These are phyloP conservation scores for Scytalidium lignicola DNA, from an alignment of 2,329 filamentous ascomycete genomes.

Conservation along the genomic window DNA sequence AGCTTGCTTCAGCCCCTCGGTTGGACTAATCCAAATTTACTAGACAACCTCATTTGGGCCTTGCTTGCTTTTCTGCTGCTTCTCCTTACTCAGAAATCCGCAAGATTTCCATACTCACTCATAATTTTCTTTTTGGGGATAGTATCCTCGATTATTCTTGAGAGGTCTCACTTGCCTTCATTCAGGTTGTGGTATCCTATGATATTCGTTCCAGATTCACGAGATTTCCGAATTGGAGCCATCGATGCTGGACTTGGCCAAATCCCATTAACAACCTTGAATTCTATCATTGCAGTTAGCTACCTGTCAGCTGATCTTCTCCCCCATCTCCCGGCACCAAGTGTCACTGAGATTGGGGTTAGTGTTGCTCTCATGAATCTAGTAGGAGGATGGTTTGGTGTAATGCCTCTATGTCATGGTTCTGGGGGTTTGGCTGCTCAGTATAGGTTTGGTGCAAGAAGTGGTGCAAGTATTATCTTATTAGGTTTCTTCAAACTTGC, in stretches of 20 bases:
- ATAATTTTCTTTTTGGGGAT: slow-evolving; percentile 65
- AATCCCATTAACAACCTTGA: slow-evolving; percentile 84
- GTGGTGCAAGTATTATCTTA: slow-evolving; percentile 75
- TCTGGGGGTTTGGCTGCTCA: slow-evolving; percentile 88
- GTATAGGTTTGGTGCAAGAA: slow-evolving; percentile 85
- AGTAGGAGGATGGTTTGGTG: slow-evolving; percentile 81
- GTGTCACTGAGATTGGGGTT: slow-evolving; percentile 70
- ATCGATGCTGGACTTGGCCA: slow-evolving; percentile 64
- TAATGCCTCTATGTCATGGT: slow-evolving; percentile 94
- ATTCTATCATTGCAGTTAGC: slow-evolving; percentile 84
- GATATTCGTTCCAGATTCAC: slow-evolving; percentile 37
- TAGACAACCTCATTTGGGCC: slow-evolving; percentile 77
- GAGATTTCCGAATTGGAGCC: slow-evolving; percentile 46
- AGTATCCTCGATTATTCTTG: slow-evolving; percentile 50
- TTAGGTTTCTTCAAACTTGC: slow-evolving; percentile 72
- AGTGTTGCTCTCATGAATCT: slow-evolving; percentile 84
- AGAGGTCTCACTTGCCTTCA: slow-evolving; percentile 38
- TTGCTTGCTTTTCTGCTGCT: slow-evolving; percentile 68
- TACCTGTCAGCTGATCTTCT: slow-evolving; percentile 75
- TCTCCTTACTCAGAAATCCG: slow-evolving; percentile 58
- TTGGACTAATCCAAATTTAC: slow-evolving; percentile 61
- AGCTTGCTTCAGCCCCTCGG: slow-evolving; percentile 61
- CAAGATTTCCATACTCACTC: slow-evolving; percentile 73
- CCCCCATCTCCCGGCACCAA: slow-evolving; percentile 61
- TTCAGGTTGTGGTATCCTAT: slow-evolving; percentile 58